Evolutionary conservation across 148 eudicot species (phyloP).

Genomic region (Vaccinium darrowii): DNA sequence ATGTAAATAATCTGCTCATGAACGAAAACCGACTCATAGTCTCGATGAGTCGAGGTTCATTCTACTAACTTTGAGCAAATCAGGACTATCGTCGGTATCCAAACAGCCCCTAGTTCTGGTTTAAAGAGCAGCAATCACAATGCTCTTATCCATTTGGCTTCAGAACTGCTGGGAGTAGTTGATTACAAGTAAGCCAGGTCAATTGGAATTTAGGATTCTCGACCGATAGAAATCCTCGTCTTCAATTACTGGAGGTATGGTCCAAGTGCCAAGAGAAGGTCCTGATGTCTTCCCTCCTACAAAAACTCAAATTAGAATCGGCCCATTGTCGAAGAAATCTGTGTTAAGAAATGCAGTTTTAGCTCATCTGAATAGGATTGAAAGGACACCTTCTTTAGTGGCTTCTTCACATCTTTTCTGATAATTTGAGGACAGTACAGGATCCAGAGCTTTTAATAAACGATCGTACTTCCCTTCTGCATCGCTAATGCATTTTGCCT

Average conservation of each 20-base stretch:
- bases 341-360: neutral
- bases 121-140: neutral
- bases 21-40: neutral
- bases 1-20: neutral
- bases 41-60: neutral
- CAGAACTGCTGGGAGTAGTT: neutral
- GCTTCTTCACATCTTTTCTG: slow-evolving; percentile 94
- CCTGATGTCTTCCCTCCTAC: slow-evolving; percentile 72
- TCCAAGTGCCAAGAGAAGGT: slow-evolving; percentile 90
- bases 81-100: neutral
- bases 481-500: slow-evolving; percentile 77
- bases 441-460: slow-evolving; percentile 59
- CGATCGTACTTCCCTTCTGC: slow-evolving; percentile 73
- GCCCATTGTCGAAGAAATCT: neutral
- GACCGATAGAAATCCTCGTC: slow-evolving; percentile 73
- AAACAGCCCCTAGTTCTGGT: neutral
- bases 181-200: neutral
- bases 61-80: neutral
- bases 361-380: neutral
- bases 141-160: neutral
- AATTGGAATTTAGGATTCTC: slow-evolving; percentile 18
- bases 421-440: slow-evolving; percentile 52
- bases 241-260: slow-evolving; percentile 69
- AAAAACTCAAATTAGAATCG: slow-evolving; percentile 2
- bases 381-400: slow-evolving; percentile 71